Evolutionary conservation across 2,329 filamentous ascomycete genomes (phyloP).

Genomic region (Leptographium lundbergii): DNA sequence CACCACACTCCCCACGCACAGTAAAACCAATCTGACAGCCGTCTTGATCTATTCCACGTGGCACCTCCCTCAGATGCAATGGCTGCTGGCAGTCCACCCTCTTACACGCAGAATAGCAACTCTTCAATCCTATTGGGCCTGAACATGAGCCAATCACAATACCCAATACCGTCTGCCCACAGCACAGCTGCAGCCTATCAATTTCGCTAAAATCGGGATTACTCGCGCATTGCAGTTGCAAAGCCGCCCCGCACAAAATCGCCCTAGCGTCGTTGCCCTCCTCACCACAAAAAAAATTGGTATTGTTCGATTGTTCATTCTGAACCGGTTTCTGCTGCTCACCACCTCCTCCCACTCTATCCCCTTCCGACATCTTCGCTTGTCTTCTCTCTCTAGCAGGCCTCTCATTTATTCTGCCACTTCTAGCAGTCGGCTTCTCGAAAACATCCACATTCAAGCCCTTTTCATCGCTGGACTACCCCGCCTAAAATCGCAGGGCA

Average conservation of each 20-base stretch:
- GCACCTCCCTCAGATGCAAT: too few relatives aligned
- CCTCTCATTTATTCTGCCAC: background rate
- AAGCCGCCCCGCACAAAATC: slow-evolving; percentile 9
- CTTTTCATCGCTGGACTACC: slow-evolving; percentile 1
- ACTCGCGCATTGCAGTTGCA: background rate
- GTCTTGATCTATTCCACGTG: too few relatives aligned
- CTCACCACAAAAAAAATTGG: slow-evolving; percentile 8
- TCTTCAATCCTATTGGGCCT: too few relatives aligned
- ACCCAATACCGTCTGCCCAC: background rate
- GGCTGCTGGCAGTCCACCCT: too few relatives aligned
- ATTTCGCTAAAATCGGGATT: background rate
- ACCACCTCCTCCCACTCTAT: background rate
- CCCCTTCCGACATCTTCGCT: background rate
- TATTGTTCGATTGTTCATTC: slow-evolving; percentile 7
- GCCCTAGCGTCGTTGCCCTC: slow-evolving; percentile 11
- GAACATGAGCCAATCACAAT: background rate
- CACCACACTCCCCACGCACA: too few relatives aligned
- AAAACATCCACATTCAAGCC: background rate
- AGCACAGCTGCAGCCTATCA: background rate
- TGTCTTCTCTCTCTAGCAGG: background rate
- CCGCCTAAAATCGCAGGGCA: slow-evolving; percentile 4
- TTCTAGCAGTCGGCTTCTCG: background rate
- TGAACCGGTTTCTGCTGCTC: background rate
- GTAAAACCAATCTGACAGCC: too few relatives aligned
- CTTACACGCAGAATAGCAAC: too few relatives aligned